These are phyloP conservation scores for Skeletonema menzelii DNA, from an alignment of 108 stramenopile genomes.

Conservation along the genomic window DNA sequence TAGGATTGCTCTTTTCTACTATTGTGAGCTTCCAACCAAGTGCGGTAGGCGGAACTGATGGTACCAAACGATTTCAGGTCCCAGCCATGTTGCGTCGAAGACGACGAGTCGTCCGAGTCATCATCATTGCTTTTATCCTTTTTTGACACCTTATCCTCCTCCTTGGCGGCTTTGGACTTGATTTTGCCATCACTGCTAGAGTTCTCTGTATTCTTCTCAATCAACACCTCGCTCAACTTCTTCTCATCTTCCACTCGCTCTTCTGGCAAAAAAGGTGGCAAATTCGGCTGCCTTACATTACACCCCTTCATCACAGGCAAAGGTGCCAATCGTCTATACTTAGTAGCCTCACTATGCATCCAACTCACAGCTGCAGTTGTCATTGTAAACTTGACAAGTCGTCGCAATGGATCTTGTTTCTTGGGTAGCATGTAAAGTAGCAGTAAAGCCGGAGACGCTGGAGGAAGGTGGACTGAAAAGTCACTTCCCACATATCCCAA, in stretches of 20 bases:
- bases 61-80: slow-evolving; percentile 45
- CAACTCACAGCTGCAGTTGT: slow-evolving; percentile 69
- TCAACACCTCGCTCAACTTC: not conserved
- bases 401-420: slow-evolving; percentile 22
- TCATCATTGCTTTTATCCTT: not conserved
- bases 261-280: slow-evolving; percentile 82
- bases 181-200: not conserved
- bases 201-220: not conserved
- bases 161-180: slow-evolving; percentile 8
- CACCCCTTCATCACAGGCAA: slow-evolving; percentile 50
- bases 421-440: slow-evolving; percentile 60
- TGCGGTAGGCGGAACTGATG: slow-evolving; percentile 32
- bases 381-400: slow-evolving; percentile 19
- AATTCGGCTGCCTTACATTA: slow-evolving; percentile 51
- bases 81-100: slow-evolving; percentile 26
- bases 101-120: not conserved
- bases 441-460: slow-evolving; percentile 65
- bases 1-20: slow-evolving; percentile 7
- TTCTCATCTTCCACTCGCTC: slow-evolving; percentile 23
- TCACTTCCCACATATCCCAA: slow-evolving; percentile 55
- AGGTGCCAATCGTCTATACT: slow-evolving; percentile 58
- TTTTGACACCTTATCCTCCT: not conserved
- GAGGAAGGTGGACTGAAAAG: slow-evolving; percentile 80
- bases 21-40: slow-evolving; percentile 40
- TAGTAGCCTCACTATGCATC: slow-evolving; percentile 70